Percentiles rank a stretch among this genome's conserved stretches.
These are phyloP conservation scores for Colletotrichum navitas DNA, from an alignment of 2,329 filamentous ascomycete genomes.

Conservation along the genomic window DNA sequence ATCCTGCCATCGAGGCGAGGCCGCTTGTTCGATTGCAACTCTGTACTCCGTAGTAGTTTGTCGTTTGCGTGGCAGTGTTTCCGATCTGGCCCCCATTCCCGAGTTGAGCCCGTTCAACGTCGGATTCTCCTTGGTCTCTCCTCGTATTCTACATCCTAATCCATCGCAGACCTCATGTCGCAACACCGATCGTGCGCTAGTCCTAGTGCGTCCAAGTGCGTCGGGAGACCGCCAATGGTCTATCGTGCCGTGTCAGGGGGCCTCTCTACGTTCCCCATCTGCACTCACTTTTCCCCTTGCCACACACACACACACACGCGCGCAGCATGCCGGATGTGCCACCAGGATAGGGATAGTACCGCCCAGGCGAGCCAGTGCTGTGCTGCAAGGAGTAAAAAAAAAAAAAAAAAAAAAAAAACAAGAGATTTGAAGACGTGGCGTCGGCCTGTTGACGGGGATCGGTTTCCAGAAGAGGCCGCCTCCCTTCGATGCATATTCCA, in stretches of 20 bases:
- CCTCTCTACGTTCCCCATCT: conserved; percentile 4
- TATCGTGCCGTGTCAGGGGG: conserved; percentile 2
- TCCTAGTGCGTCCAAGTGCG: background rate
- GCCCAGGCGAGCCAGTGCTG: conserved; percentile 7
- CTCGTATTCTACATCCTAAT: background rate
- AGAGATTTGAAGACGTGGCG: background rate
- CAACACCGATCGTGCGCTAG: conserved; percentile 20
- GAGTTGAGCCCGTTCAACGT: conserved; percentile 21
- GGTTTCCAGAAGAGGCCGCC: conserved; percentile 24
- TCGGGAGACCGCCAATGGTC: conserved; percentile 18
- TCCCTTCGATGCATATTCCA: conserved; percentile 29
- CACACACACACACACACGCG: conserved; percentile 10
- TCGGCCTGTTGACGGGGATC: background rate
- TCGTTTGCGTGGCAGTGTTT: background rate
- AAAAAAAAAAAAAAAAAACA: too few species aligned
- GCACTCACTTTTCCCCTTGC: background rate
- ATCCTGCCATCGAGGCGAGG: background rate
- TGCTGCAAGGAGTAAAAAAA: conserved; percentile 29
- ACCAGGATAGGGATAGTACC: conserved; percentile 42
- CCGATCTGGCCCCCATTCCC: conserved; percentile 8
- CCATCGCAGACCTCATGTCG: conserved; percentile 6
- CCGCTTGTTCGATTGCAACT: background rate
- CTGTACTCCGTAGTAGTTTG: too few species aligned
- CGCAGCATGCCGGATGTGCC: conserved; percentile 37
- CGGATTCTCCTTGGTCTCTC: background rate